Percentiles rank a stretch among this genome's conserved stretches.
phyloP scores from a whole-genome alignment of 2,329 filamentous ascomycete species.

The Cryphonectria parasitica region DNA sequence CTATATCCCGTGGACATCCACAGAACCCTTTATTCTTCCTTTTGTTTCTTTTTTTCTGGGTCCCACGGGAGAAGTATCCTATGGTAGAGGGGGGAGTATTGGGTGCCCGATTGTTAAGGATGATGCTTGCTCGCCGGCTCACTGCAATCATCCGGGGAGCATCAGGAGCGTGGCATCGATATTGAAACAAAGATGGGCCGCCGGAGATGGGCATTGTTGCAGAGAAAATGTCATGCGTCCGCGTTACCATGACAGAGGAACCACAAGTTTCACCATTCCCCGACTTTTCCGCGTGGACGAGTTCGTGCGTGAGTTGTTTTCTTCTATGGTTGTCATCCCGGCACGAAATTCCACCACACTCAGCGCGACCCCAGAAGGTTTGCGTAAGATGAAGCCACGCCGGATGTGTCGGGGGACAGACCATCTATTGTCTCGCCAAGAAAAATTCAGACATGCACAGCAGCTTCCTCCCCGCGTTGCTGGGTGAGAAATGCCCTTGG shows the following conservation, averaged over 20 bases:
- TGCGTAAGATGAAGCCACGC: not conserved
- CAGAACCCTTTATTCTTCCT: not conserved
- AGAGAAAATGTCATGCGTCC: slow-evolving; percentile 13
- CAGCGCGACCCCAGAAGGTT: not conserved
- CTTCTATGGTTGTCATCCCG: not conserved
- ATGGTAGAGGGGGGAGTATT: slow-evolving; percentile 1
- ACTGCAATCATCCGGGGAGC: slow-evolving; percentile 15
- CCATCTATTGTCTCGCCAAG: not conserved
- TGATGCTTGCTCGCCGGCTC: slow-evolving; percentile 22
- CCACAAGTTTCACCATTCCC: slow-evolving; percentile 26
- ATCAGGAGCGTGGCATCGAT: slow-evolving; percentile 14
- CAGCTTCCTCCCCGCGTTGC: not conserved
- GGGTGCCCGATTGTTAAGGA: slow-evolving; percentile 14
- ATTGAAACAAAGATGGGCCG: slow-evolving; percentile 14
- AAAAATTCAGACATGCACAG: not conserved
- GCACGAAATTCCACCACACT: not conserved
- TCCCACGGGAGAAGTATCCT: not conserved
- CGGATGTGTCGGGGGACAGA: not conserved
- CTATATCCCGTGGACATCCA: not conserved
- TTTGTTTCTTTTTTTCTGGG: not conserved
- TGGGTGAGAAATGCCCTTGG: not conserved
- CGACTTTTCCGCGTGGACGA: slow-evolving; percentile 18
- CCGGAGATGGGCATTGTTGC: not conserved
- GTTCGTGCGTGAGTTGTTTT: not conserved
- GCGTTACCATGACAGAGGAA: slow-evolving; percentile 9